Conservation (phyloP, 495 filamentous ascomycete genomes). For the Amniculicola lignicola region DNA sequence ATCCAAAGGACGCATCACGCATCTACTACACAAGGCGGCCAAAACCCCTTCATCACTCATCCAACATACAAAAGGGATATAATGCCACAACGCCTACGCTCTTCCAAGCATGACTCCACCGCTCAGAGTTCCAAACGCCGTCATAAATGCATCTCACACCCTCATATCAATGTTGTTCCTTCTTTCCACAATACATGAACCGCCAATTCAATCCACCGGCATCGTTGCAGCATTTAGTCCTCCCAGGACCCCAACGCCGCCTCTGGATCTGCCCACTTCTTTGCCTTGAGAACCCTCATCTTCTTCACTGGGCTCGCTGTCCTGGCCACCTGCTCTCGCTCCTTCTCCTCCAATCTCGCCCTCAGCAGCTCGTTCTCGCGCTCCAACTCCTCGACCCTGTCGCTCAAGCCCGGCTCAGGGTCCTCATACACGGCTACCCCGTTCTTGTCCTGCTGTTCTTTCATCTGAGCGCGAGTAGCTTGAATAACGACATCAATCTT, state of each 20-base stretch:
- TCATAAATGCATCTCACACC: no score
- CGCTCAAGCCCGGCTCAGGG: slow-evolving; percentile 20
- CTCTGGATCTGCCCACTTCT: slow-evolving; percentile 40
- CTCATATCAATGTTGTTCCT: no score
- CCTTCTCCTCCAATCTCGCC: slow-evolving; percentile 34
- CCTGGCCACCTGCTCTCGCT: slow-evolving; percentile 34
- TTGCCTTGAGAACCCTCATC: slow-evolving; percentile 44
- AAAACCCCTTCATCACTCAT: no score
- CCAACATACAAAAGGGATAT: no score
- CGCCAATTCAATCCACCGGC: no score
- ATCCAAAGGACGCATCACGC: no score
- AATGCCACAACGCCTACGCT: no score
- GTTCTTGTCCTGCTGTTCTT: neutral
- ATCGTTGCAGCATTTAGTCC: slow-evolving; percentile 20
- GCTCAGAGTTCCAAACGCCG: no score
- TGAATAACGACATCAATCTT: slow-evolving; percentile 85
- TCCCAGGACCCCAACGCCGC: neutral
- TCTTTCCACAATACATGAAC: no score
- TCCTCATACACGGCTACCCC: slow-evolving; percentile 34
- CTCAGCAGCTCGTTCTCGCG: slow-evolving; percentile 40
- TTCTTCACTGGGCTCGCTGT: slow-evolving; percentile 43
- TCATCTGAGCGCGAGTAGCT: slow-evolving; percentile 33
- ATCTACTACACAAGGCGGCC: no score
- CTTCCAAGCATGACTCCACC: no score
- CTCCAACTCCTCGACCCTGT: slow-evolving; percentile 37